Base-by-base conservation (phyloP, 2,329 filamentous ascomycete species). In the Dothistroma septosporum region DNA sequence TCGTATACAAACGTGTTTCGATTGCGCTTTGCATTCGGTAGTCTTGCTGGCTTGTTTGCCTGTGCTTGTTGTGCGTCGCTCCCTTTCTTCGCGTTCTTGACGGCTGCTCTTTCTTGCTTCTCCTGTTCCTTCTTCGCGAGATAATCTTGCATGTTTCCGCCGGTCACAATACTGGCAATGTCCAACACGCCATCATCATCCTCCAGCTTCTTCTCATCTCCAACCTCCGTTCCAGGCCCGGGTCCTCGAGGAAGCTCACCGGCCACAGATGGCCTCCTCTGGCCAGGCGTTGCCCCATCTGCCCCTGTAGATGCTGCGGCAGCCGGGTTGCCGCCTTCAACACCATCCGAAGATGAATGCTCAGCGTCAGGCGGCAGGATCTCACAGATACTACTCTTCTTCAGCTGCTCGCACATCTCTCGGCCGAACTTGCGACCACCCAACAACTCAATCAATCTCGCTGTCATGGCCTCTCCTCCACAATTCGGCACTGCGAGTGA, bases 401-500 rank as follows among this genome's bases (percentile, higher is more conserved):
- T 88, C 61, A 88, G 72, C 71, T 87, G 84, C 68, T 87, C 85
- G 65, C 85, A 87, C 79, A 87, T 86, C 52, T 86, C 83, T 53
- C 81, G 76, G 2, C 79, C 82, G 66, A 87, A 85, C 0, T 81
- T 82, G 66, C 79, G 65, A 22, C 75, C 76, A 6, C 61, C 65
- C 47, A 97, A 78, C 61, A 94, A 79, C 67, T 87, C 82, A 49
- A 86, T 75, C 46, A 97, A 80, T 61, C 85, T 83, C 68, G 84
- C 82, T 0, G 93, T 97, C 79, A 97, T 91, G 1, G 89, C 86
- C 69, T 97, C 89, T 55, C 94, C 94, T 65, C 94, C 94, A 62
- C 91, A 94, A 14, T 87, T 78, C 56, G 83, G 71, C 66, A 89
- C 62, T 64, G 86, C 77, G 72, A 85, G 74, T 73, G 88, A 76